phyloP scores from a whole-genome alignment of 179 eudicot species.

The Beta macrorhiza region DNA sequence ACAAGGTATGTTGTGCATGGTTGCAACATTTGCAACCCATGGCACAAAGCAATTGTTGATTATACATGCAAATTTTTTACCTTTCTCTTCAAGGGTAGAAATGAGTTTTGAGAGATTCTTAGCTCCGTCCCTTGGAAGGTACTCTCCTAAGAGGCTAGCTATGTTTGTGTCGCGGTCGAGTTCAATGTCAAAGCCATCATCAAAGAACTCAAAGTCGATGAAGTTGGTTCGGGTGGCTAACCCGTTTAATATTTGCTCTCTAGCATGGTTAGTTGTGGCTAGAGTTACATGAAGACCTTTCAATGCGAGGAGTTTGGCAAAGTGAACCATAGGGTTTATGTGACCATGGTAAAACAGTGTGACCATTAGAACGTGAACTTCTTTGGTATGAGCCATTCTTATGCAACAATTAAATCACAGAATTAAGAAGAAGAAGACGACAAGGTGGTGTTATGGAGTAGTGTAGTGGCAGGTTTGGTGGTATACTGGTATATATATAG shows the following conservation, averaged over 20 bases:
- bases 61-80: slow-evolving; percentile 29
- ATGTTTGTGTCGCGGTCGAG: slow-evolving; percentile 29
- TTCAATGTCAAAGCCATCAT: slow-evolving; percentile 27
- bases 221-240: not conserved
- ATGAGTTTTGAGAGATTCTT: slow-evolving; percentile 29
- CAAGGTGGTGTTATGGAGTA: not conserved
- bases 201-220: slow-evolving; percentile 29
- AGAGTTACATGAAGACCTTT: slow-evolving; percentile 32
- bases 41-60: slow-evolving; percentile 34
- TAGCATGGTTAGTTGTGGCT: slow-evolving; percentile 30
- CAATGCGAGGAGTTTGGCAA: slow-evolving; percentile 25
- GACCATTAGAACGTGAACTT: slow-evolving; percentile 32
- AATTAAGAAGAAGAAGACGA: not conserved
- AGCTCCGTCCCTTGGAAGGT: slow-evolving; percentile 27
- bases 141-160: slow-evolving; percentile 22
- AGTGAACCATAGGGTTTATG: slow-evolving; percentile 34
- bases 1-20: slow-evolving; percentile 26
- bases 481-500: not conserved
- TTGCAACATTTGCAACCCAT: slow-evolving; percentile 35
- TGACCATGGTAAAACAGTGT: slow-evolving; percentile 35
- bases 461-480: not conserved
- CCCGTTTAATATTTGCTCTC: slow-evolving; percentile 1
- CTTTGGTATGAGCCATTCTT: slow-evolving; percentile 18
- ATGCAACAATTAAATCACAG: not conserved
- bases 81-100: slow-evolving; percentile 15